phyloP scores from a whole-genome alignment of 352 stramenopile genomes.

The Globisporangium sylvaticum region DNA sequence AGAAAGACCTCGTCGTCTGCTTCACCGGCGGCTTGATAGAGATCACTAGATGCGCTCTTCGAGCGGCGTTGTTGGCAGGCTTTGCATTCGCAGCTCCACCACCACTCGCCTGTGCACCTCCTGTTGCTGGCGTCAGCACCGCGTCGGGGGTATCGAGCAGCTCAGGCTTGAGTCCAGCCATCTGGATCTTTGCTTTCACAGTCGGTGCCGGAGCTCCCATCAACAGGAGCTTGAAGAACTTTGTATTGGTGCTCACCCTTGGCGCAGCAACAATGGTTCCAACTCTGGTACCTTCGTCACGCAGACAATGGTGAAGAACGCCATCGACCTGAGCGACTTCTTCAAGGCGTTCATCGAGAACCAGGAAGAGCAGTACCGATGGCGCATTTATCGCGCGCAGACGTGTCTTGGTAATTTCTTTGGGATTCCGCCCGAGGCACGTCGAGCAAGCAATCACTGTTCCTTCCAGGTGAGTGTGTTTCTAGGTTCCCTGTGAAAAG shows the following conservation, averaged over 20 bases:
- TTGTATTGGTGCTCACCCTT: slow-evolving; percentile 22
- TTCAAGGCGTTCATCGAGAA: slow-evolving; percentile 86
- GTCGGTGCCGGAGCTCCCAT: slow-evolving; percentile 50
- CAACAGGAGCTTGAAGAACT: slow-evolving; percentile 71
- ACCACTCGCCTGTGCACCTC: slow-evolving; percentile 13
- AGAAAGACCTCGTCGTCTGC: slow-evolving; percentile 60
- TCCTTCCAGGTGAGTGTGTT: slow-evolving; percentile 41
- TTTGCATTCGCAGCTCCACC: slow-evolving; percentile 9
- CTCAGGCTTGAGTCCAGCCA: slow-evolving; percentile 52
- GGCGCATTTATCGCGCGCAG: slow-evolving; percentile 78
- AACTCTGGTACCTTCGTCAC: slow-evolving; percentile 18
- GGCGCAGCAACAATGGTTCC: neutral
- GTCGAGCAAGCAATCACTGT: slow-evolving; percentile 56
- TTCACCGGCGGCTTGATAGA: slow-evolving; percentile 62
- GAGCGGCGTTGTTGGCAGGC: slow-evolving; percentile 14
- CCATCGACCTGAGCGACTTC: slow-evolving; percentile 60
- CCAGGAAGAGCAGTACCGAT: slow-evolving; percentile 68
- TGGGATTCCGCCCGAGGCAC: slow-evolving; percentile 66
- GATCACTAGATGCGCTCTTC: slow-evolving; percentile 49
- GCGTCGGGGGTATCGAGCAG: slow-evolving; percentile 28
- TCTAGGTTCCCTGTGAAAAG: too few species aligned
- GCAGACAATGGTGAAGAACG: slow-evolving; percentile 50
- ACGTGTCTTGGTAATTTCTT: slow-evolving; percentile 66
- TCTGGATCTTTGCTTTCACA: slow-evolving; percentile 58
- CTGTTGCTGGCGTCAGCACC: slow-evolving; percentile 10